Conservation (phyloP, 495 filamentous ascomycete genomes). For the Pyronema domesticum region DNA sequence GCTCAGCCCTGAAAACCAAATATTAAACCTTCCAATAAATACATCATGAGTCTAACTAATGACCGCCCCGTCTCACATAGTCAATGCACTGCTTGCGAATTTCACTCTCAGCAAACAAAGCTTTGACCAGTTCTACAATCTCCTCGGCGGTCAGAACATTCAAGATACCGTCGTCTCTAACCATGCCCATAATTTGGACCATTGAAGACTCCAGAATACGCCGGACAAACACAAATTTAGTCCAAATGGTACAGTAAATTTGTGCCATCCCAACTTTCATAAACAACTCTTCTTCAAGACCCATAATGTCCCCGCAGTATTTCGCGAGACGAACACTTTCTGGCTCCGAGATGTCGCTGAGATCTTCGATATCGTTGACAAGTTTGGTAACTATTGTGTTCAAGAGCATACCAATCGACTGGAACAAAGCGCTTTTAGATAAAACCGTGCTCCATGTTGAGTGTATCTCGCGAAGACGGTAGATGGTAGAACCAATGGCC, state of each 20-base stretch:
- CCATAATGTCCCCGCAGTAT: slow-evolving; percentile 52
- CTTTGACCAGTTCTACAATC: slow-evolving; percentile 69
- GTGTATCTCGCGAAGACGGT: slow-evolving; percentile 50
- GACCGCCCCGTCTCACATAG: slow-evolving; percentile 40
- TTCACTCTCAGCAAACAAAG: slow-evolving; percentile 78
- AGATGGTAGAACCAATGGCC: slow-evolving; percentile 49
- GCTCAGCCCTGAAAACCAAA: too few relatives aligned
- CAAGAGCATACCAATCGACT: slow-evolving; percentile 66
- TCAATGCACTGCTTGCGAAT: slow-evolving; percentile 55
- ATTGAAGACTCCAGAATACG: slow-evolving; percentile 82
- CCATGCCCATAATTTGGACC: slow-evolving; percentile 73
- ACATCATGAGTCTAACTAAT: too few relatives aligned
- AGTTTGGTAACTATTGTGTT: slow-evolving; percentile 67
- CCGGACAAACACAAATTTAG: slow-evolving; percentile 72
- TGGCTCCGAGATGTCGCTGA: slow-evolving; percentile 67
- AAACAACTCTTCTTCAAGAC: slow-evolving; percentile 58
- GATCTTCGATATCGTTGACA: slow-evolving; percentile 68
- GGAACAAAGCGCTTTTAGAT: slow-evolving; percentile 61
- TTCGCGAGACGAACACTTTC: slow-evolving; percentile 64
- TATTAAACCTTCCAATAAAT: too few relatives aligned
- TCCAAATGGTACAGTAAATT: slow-evolving; percentile 67
- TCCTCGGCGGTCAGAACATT: slow-evolving; percentile 67
- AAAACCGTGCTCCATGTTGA: slow-evolving; percentile 64
- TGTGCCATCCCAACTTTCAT: slow-evolving; percentile 44
- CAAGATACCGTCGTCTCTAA: slow-evolving; percentile 61